These are phyloP conservation scores for Globisporangium heterothallicum DNA, from an alignment of 352 stramenopile species.

Conservation along the genomic window DNA sequence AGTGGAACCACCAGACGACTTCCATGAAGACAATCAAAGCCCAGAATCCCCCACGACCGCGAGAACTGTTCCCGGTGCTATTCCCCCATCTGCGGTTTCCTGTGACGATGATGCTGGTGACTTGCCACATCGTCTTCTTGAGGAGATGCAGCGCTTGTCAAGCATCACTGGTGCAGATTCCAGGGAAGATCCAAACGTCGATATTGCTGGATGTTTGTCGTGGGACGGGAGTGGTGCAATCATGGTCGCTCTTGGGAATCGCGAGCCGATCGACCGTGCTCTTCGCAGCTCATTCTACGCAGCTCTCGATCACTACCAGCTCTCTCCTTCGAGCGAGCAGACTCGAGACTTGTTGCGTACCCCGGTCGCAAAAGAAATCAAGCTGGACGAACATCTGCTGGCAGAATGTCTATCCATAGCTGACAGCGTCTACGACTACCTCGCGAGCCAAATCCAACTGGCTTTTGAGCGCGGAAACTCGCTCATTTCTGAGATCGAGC, in stretches of 20 bases:
- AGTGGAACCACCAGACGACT: neutral
- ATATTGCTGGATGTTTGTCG: conserved; percentile 12
- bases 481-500: conserved; percentile 40
- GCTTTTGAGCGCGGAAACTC: conserved; percentile 23
- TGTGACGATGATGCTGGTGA: neutral
- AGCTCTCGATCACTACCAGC: conserved; percentile 25
- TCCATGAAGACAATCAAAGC: neutral
- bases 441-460: conserved; percentile 10
- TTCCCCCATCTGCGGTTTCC: no score
- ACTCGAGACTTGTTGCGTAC: conserved; percentile 14
- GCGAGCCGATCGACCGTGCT: conserved; percentile 14
- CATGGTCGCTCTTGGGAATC: conserved; percentile 9
- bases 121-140: neutral
- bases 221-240: conserved; percentile 19
- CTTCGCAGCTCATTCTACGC: conserved; percentile 24
- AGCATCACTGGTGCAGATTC: conserved; percentile 17
- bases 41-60: no score
- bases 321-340: conserved; percentile 10
- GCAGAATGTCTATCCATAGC: conserved; percentile 8
- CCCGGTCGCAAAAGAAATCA: conserved; percentile 17
- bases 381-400: conserved; percentile 13
- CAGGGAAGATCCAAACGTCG: conserved; percentile 13
- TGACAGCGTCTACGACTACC: conserved; percentile 9
- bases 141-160: conserved; percentile 23
- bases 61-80: no score